phyloP scores from a whole-genome alignment of 164 flowering plant genomes.

The Amborella trichopoda region DNA sequence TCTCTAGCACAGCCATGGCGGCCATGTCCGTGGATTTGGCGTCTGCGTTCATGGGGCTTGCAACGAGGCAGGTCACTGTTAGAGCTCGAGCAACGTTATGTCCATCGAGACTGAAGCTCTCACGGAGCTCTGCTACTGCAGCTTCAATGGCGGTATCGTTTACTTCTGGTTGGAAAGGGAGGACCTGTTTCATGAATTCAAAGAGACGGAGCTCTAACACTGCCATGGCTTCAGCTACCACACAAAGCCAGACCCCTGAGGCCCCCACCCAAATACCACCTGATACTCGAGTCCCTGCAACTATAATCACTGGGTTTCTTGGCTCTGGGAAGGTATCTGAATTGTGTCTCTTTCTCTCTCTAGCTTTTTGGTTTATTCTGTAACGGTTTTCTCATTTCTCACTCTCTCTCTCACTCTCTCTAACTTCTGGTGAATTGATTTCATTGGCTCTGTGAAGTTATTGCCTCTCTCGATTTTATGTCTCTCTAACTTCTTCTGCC shows the following conservation, averaged over 20 bases:
- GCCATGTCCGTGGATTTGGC: constrained; percentile 29
- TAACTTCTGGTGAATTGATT: too few relatives aligned
- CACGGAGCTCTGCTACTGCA: neutral
- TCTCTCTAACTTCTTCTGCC: too few relatives aligned
- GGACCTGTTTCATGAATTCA: constrained; percentile 3
- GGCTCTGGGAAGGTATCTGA: constrained; percentile 81
- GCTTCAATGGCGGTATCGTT: neutral
- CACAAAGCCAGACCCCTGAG: constrained; percentile 30
- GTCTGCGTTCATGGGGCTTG: constrained; percentile 25
- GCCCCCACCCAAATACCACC: constrained; percentile 46
- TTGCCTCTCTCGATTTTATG: too few relatives aligned
- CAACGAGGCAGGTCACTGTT: constrained; percentile 18
- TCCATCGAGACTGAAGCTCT: constrained; percentile 14
- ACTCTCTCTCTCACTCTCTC: too few relatives aligned
- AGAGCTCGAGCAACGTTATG: constrained; percentile 11
- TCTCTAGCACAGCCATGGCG: too few relatives aligned
- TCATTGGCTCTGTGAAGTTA: too few relatives aligned
- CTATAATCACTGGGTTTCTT: constrained; percentile 85
- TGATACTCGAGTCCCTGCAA: constrained; percentile 84
- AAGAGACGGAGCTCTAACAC: constrained; percentile 8
- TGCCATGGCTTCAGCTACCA: constrained; percentile 19
- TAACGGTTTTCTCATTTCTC: too few relatives aligned
- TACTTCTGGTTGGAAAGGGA: neutral
- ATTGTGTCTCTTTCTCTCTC: neutral
- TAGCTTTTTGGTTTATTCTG: too few relatives aligned